A percentile compares a stretch with the other conserved stretches of the same genome.
These are phyloP conservation scores for Patellaria atrata DNA, from an alignment of 495 filamentous ascomycete genomes.

Conservation along the genomic window DNA sequence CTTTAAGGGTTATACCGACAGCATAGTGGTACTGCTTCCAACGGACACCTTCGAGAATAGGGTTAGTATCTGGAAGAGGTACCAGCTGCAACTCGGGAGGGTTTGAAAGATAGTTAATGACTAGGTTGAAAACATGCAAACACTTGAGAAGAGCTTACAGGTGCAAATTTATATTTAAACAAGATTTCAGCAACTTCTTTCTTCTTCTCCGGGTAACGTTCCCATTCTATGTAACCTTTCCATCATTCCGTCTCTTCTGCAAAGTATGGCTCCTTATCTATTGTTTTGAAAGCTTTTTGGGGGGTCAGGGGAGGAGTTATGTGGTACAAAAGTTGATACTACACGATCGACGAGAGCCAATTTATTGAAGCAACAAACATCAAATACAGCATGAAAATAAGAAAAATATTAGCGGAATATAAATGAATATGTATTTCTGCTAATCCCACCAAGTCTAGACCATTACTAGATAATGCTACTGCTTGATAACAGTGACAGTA, in stretches of 20 bases:
- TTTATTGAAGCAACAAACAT: too few species aligned
- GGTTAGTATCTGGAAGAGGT: conserved; percentile 47
- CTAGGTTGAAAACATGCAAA: background rate
- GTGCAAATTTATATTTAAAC: conserved; percentile 39
- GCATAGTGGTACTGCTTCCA: conserved; percentile 55
- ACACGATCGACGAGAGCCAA: too few species aligned
- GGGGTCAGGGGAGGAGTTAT: too few species aligned
- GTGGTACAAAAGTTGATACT: too few species aligned
- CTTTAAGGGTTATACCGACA: conserved; percentile 34
- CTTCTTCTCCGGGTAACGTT: conserved; percentile 52
- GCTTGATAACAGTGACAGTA: too few species aligned
- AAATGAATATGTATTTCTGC: too few species aligned
- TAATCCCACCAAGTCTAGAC: too few species aligned
- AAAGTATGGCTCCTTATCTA: conserved; percentile 10
- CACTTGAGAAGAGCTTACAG: conserved; percentile 3
- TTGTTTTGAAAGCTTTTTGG: conserved; percentile 8
- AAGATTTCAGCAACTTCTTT: conserved; percentile 41
- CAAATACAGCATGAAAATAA: too few species aligned
- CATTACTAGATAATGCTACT: too few species aligned
- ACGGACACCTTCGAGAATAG: conserved; percentile 44
- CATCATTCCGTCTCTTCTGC: conserved; percentile 12
- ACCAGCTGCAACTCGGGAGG: conserved; percentile 46
- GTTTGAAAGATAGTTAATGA: conserved; percentile 4
- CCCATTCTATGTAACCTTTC: conserved; percentile 49
- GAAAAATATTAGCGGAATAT: too few species aligned